These are phyloP conservation scores for Sugiyamaella boreocaroliniensis DNA, from an alignment of 805 yeast species.

Conservation along the genomic window DNA sequence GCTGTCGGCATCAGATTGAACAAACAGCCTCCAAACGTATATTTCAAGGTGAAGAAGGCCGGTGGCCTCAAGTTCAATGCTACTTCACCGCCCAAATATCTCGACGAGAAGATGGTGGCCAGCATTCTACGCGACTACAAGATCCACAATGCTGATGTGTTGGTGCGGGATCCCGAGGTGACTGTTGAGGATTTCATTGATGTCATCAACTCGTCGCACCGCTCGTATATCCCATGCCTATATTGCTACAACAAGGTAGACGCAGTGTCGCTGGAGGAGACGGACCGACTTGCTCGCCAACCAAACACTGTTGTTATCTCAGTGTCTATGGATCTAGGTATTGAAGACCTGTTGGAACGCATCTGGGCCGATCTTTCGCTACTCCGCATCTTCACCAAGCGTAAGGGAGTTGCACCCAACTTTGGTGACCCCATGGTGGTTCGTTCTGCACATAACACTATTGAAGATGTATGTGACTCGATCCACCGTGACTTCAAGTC, in stretches of 20 bases:
- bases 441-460: slow-evolving; percentile 60
- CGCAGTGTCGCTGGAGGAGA: slow-evolving; percentile 90
- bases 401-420: slow-evolving; percentile 72
- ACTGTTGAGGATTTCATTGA: slow-evolving; percentile 93
- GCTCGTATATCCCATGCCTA: slow-evolving; percentile 83
- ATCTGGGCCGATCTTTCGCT: slow-evolving; percentile 86
- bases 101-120: slow-evolving; percentile 73
- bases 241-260: slow-evolving; percentile 94
- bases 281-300: slow-evolving; percentile 82
- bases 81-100: slow-evolving; percentile 70
- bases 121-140: slow-evolving; percentile 78
- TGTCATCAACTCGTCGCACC: slow-evolving; percentile 77
- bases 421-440: slow-evolving; percentile 90
- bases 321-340: slow-evolving; percentile 80
- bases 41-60: slow-evolving; percentile 69
- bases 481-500: slow-evolving; percentile 89
- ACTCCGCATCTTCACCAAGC: slow-evolving; percentile 76
- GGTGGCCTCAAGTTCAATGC: slow-evolving; percentile 88
- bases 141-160: slow-evolving; percentile 88
- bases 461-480: slow-evolving; percentile 84
- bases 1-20: slow-evolving; percentile 90
- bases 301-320: slow-evolving; percentile 93
- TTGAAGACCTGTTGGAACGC: slow-evolving; percentile 82
- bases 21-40: slow-evolving; percentile 71
- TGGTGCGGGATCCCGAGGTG: slow-evolving; percentile 79